Evolutionary conservation across 163 green algal species (phyloP), one percentile per base, ranked within the genome.

Genomic region (Chlorella variabilis): DNA sequence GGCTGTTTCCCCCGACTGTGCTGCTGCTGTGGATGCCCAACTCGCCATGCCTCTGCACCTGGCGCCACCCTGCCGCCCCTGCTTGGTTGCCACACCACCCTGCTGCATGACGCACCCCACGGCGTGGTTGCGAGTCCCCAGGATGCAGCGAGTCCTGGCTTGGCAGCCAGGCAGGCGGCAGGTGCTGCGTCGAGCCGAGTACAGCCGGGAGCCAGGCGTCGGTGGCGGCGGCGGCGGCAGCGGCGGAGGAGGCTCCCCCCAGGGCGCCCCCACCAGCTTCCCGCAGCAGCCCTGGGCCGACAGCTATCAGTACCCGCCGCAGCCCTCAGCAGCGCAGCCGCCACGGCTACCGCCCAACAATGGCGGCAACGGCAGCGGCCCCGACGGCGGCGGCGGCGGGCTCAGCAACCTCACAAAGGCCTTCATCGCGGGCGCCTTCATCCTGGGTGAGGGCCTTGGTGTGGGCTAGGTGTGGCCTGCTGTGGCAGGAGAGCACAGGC

Each of bases 341-440:
- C 59, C 59, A 13, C 63, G 62, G 33, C 48, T 73, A 49, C 77
- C 77, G 39, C 77, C 77, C n/a, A 77, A 51, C 36, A 70, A 70
- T 33, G 49, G 45, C 39, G 20, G 31, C 39, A 17, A 39, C n/a
- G 67, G 77, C 66, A 38, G 59, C 21, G 66, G 66, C n/a, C 31
- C 63, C 33, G 62, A 68, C 11, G 66, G 80, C 20, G 76, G 68
- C 58, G 77, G 71, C 56, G 77, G 75, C 31, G 81, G 79, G 29
- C 67, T 92, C 4, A 85, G 75, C 58, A 91, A 90, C 82, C 91
- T 95, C 61, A 95, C 92, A 8, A 94, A 94, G 49, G 94, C 95
- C 0, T 86, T 98, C 13, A 91, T 99, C 49, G 94, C 93, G 31
- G 96, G 92, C 9, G 91, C 94, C 0, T 99, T 99, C 88, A 90